Percentiles rank a stretch among this genome's conserved stretches.
Evolutionary conservation across 306 rosid genomes (phyloP).

Genomic region (Quercus mongolica): DNA sequence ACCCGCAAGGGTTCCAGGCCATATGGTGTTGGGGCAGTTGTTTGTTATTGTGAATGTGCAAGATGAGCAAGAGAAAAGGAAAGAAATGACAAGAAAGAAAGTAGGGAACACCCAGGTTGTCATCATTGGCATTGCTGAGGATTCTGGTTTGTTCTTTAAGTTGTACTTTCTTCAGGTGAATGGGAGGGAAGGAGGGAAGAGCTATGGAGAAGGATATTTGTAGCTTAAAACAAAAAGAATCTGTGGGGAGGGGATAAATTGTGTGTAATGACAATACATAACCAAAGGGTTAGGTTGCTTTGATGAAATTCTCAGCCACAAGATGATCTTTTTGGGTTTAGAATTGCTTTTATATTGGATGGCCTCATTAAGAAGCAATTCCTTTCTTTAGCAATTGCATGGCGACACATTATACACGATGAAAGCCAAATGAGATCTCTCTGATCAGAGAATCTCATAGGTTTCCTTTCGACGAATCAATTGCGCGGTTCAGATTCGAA

Average conservation of each 20-base stretch:
- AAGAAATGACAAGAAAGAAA: slow-evolving; percentile 15
- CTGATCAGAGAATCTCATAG: slow-evolving; percentile 18
- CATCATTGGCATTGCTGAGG: slow-evolving; percentile 24
- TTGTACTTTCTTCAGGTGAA: neutral
- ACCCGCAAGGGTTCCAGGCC: slow-evolving; percentile 86
- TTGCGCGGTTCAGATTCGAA: slow-evolving; percentile 17
- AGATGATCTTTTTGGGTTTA: slow-evolving; percentile 53
- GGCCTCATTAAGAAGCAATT: slow-evolving; percentile 68
- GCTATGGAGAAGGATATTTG: slow-evolving; percentile 23
- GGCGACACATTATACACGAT: slow-evolving; percentile 26
- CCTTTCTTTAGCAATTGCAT: slow-evolving; percentile 54
- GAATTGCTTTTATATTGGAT: slow-evolving; percentile 56
- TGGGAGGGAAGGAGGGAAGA: slow-evolving; percentile 2
- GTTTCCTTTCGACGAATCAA: slow-evolving; percentile 6
- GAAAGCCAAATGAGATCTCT: slow-evolving; percentile 20
- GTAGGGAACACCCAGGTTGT: slow-evolving; percentile 21
- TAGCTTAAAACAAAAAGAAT: slow-evolving; percentile 21
- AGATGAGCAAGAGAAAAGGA: slow-evolving; percentile 31
- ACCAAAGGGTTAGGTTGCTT: slow-evolving; percentile 40
- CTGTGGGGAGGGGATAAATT: slow-evolving; percentile 16
- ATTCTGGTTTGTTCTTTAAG: neutral
- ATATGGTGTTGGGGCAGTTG: slow-evolving; percentile 70
- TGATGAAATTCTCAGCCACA: slow-evolving; percentile 43
- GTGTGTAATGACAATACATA: slow-evolving; percentile 22
- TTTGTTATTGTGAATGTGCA: slow-evolving; percentile 62